Evolutionary conservation across 495 filamentous ascomycete genomes (phyloP), one percentile per base, ranked within the genome.

Genomic region (Trichoderma asperelloides): DNA sequence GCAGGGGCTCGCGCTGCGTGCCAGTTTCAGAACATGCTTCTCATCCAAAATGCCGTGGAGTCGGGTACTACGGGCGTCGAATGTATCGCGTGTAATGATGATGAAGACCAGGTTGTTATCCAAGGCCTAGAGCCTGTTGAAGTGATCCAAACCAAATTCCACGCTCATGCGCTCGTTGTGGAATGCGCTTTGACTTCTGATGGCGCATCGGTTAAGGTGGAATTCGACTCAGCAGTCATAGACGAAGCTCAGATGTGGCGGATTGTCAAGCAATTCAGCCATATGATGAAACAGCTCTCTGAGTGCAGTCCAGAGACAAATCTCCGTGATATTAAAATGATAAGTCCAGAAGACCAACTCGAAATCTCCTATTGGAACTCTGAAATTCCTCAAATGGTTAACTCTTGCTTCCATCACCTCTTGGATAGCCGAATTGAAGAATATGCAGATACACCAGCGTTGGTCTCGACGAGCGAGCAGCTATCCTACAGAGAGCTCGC

Each of bases 11-110:
- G 78, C 37, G 73, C 78, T 68, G 84, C 84, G 27, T 86, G 84
- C 62, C 81, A 84, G 39, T 82, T 84, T 41, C 77, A 79, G 12
- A 86, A 80, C 65, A 76, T 84, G 9, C 71, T 87, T 25, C 78
- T 81, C n/a, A 82, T 87, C 39, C 80, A 86, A 7, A 30, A 33
- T 6, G 30, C 30, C 30, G 30, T 33, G 30, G 30, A 33, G 2
- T 33, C 30, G 30, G 30, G 30, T 2, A 33, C 30, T 33, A 6
- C 30, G 2, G 30, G 30, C 30, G 6, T 2, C 6, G 30, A 33
- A 33, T 33, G 30, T 6, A 33, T 33, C 30, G 2, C 30, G 30
- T 33, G 30, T 6, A 33, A 6, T 6, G 30, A 33, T 6, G 30
- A 33, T 12, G 21, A 2, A 23, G 11, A 60, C 8, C 55, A 60